Conservation (phyloP, 2,329 filamentous ascomycete genomes). For the Rutstroemia sp. region DNA sequence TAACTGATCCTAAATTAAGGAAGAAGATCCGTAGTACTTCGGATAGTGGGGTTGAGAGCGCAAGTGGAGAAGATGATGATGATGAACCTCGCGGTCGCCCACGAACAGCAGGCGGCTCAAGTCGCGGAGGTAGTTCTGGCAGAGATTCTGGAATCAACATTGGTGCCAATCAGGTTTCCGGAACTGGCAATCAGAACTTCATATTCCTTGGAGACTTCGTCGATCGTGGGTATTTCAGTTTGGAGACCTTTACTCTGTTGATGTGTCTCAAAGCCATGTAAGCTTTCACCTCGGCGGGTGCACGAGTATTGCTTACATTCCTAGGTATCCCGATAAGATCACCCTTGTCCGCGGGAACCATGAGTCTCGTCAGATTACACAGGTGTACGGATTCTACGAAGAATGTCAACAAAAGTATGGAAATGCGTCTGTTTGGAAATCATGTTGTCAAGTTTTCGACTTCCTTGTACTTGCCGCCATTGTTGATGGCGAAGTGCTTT, state of each 20-base stretch:
- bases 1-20: constrained; percentile 78
- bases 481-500: constrained; percentile 67
- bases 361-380: constrained; percentile 70
- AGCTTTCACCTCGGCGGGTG: constrained; percentile 19
- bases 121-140: constrained; percentile 34
- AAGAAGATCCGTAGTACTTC: constrained; percentile 68
- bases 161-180: constrained; percentile 33
- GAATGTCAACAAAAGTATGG: constrained; percentile 72
- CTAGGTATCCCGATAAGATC: constrained; percentile 62
- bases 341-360: constrained; percentile 70
- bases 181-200: constrained; percentile 59
- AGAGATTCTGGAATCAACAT: constrained; percentile 32
- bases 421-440: constrained; percentile 73
- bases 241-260: constrained; percentile 66
- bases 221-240: constrained; percentile 65
- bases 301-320: constrained; percentile 11
- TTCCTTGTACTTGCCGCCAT: constrained; percentile 68
- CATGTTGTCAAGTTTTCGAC: constrained; percentile 71
- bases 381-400: constrained; percentile 74
- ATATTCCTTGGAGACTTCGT: constrained; percentile 69
- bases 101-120: constrained; percentile 34
- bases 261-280: constrained; percentile 68
- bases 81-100: constrained; percentile 42
- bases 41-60: constrained; percentile 40
- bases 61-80: constrained; percentile 43